Evolutionary conservation across 176 grass and related monocot genomes (phyloP), one percentile per base, ranked within the genome.

Genomic region (Eleusine indica): DNA sequence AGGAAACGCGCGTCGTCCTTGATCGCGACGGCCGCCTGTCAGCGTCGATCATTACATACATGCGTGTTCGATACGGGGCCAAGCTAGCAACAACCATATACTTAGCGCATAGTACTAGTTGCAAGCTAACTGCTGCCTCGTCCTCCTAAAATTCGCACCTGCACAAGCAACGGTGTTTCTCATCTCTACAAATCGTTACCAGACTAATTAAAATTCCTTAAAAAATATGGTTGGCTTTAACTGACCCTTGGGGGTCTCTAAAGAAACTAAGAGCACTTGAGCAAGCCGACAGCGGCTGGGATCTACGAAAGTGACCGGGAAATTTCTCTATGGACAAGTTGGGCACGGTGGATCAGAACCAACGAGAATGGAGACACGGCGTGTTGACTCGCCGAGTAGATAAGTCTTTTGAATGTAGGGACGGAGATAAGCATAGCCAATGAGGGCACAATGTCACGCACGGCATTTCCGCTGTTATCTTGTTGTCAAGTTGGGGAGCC

Each of bases 331-430:
- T 17, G 15, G 65, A 76, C 58, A 82, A 86, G 61, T 47, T 71
- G 53, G 60, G 43, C n/a, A 7, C 11, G 41, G 62, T 80, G 41
- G 76, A 28, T 77, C 66, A 40, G 11, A 72, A 21, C 19, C 41
- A 48, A 56, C 44, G 77, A 73, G 73, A 86, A 41, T 41, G 30
- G 68, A 42, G 77, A 86, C 83, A 68, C 35, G 32, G 60, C 88
- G 44, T 22, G 48, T 86, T 83, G 74, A 82, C 63, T 21, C 4
- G 35, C 6, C 22, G 28, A 74, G 54, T 51, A 42, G 17, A 60
- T 18, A 67, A 39, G 37, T 22, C 8, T 68, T 58, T 60, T 63
- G 17, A 73, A 18, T 83, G 18, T 46, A 56, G 53, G 48, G 48
- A 11, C 53, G 9, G 46, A 87, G 44, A 43, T 73, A 53, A 41